A percentile compares a stretch with the other conserved stretches of the same genome.
Evolutionary conservation across 2,329 filamentous ascomycete species (phyloP).

Genomic region (Fusarium tanahbumbuense): DNA sequence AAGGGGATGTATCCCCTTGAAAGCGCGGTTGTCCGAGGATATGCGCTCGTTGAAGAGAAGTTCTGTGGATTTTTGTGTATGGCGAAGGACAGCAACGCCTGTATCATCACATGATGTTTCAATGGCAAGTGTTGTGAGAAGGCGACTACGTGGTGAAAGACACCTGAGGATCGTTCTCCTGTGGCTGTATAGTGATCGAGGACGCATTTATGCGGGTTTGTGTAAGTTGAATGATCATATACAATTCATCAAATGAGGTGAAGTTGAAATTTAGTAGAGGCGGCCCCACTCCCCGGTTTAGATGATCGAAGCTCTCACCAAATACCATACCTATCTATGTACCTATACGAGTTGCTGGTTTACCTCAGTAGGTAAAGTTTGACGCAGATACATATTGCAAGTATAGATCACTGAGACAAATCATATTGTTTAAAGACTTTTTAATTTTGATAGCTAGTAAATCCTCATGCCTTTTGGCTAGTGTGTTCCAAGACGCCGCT

Average conservation of each 20-base stretch:
- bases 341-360: background rate
- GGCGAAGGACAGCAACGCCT: constrained; percentile 83
- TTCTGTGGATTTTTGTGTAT: constrained; percentile 58
- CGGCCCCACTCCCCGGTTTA: constrained; percentile 10
- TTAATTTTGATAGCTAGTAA: background rate
- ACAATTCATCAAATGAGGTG: background rate
- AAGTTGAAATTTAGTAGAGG: constrained; percentile 6
- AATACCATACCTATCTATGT: too few relatives aligned
- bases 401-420: background rate
- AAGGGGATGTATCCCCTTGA: constrained; percentile 83
- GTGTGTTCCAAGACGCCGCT: constrained; percentile 17
- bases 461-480: constrained; percentile 2
- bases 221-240: too few relatives aligned
- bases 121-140: constrained; percentile 74
- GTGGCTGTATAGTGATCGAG: constrained; percentile 11
- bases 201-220: constrained; percentile 28
- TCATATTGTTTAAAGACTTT: background rate
- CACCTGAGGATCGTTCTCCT: background rate
- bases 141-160: constrained; percentile 35
- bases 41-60: constrained; percentile 85
- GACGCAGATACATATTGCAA: background rate
- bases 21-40: constrained; percentile 81
- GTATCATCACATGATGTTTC: constrained; percentile 95
- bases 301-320: background rate
- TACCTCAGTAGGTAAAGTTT: background rate